phyloP scores from a whole-genome alignment of 148 eudicot species.

The Pharnaceum exiguum region DNA sequence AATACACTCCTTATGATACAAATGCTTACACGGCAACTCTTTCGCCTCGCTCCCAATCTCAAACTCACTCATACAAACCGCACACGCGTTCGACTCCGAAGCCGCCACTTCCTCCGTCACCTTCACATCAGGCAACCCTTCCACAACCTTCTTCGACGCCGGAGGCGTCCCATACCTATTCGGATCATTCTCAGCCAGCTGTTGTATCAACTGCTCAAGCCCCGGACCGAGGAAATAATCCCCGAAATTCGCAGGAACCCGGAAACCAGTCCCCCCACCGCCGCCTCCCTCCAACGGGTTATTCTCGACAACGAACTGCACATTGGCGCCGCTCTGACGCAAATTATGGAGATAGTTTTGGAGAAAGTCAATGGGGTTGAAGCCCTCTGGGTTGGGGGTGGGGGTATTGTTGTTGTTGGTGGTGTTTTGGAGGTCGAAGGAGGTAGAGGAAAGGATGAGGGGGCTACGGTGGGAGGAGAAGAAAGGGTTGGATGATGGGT shows the following conservation, averaged over 20 bases:
- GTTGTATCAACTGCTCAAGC: conserved; percentile 58
- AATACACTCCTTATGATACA: conserved; percentile 55
- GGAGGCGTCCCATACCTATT: conserved; percentile 73
- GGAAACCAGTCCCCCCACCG: too few relatives aligned
- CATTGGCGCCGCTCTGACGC: conserved; percentile 27
- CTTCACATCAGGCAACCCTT: conserved; percentile 34
- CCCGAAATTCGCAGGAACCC: conserved; percentile 45
- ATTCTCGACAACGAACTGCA: conserved; percentile 36
- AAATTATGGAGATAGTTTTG: conserved; percentile 22
- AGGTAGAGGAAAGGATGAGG: conserved; percentile 13
- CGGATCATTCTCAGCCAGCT: conserved; percentile 63
- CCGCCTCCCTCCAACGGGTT: conserved; percentile 9
- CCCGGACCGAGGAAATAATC: conserved; percentile 75
- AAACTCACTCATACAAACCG: conserved; percentile 62
- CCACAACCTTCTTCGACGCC: conserved; percentile 45
- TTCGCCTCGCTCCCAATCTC: conserved; percentile 37
- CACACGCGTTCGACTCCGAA: conserved; percentile 47
- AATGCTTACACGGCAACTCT: conserved; percentile 66
- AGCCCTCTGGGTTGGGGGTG: conserved; percentile 5
- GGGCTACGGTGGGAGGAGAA: conserved; percentile 13
- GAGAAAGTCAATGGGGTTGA: conserved; percentile 31
- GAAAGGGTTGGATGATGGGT: not conserved
- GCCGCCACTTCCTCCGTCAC: conserved; percentile 33
- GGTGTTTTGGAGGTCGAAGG: conserved; percentile 23
- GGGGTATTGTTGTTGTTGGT: not conserved